Evolutionary conservation across 345 rosid genomes (phyloP), one percentile per base, ranked within the genome.

Genomic region (Corymbia maculata): DNA sequence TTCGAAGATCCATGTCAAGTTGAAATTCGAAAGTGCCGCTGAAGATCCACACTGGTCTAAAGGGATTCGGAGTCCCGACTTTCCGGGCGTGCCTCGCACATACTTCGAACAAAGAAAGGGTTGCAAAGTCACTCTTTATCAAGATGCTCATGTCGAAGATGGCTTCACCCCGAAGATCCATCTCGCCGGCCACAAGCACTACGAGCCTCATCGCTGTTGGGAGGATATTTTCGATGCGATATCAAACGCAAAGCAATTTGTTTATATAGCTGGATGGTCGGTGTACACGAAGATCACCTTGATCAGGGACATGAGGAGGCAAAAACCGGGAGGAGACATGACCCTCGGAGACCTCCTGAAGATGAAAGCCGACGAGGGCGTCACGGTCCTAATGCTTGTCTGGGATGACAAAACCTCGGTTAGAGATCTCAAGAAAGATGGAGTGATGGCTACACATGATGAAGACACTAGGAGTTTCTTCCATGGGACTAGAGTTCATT

Each of bases 341-440:
- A 92, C 88, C 50, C 90, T 94, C 22, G 96, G 96, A 2, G 95
- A 94, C 88, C 91, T 94, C 47, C 92, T 94, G 51, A 93, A 89
- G 89, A 93, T 80, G 90, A 94, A 92, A 86, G 95, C 95, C 3
- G 85, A 85, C 7, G 94, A 94, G 89, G 95, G 95, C 45, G 94
- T 94, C 68, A 50, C 57, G 13, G 95, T 93, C 32, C 88, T 94
- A 52, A 90, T 94, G 95, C 95, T 94, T 14, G 93, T 94, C 79
- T 94, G 96, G 96, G 95, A 94, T 55, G 96, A 95, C 85, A 89
- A 92, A 90, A 95, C 95, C 86, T 94, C 95, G 9, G 89, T 91
- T 16, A 85, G 80, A 91, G 70, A 93, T n/a, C 90, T 94, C 6
- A 94, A 92, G 88, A 88, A 86, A 36, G 95, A 95, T 30, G 95